Evolutionary conservation across 768 basidiomycete genomes (phyloP), one percentile per base, ranked within the genome.

Genomic region (Boletus barrowsii): DNA sequence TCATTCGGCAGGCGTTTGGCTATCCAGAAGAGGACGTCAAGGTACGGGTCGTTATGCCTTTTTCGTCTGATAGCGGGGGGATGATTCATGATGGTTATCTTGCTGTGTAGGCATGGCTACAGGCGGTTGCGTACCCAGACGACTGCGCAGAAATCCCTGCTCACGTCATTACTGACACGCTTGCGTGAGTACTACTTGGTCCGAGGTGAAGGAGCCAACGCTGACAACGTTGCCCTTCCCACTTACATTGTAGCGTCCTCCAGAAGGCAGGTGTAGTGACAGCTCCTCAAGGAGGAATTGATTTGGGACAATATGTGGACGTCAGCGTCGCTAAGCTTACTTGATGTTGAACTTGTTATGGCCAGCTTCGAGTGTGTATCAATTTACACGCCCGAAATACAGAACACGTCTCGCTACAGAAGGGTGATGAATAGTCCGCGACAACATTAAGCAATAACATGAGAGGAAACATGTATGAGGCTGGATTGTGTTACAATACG

Each of bases 11-110:
- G 11, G 83, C 80, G 47, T 97, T 96, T 61, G 88, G 88, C 0
- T 96, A 98, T 64, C 78, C 82, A 3, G 82, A 86, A 51, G 80
- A 84, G 54, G 96, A 98, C 68, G 85, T 98, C 59, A 75, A 83
- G 73, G 92, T 87, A 33, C 4, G 40, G 20, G 20, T 20, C 20
- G 26, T 9, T 8, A 6, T 26, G 26, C 26, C 26, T 26, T 26
- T 26, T 26, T 26, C 9, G 26, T 26, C 26, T 1, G 26, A 26
- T 8, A 26, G 26, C 8, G 26, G 8, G 8, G 8, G 26, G 8
- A 10, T 33, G 35, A 7, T 26, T 32, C 10, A 14, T 29, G 36
- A 18, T 15, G 29, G 15, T 26, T 47, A 37, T 26, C 22, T 40
- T 35, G 44, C 43, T 17, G 42, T 47, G 45, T 51, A 89, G 90